Base-by-base conservation (phyloP, 345 rosid genomes). In the Atalantia buxifolia region DNA sequence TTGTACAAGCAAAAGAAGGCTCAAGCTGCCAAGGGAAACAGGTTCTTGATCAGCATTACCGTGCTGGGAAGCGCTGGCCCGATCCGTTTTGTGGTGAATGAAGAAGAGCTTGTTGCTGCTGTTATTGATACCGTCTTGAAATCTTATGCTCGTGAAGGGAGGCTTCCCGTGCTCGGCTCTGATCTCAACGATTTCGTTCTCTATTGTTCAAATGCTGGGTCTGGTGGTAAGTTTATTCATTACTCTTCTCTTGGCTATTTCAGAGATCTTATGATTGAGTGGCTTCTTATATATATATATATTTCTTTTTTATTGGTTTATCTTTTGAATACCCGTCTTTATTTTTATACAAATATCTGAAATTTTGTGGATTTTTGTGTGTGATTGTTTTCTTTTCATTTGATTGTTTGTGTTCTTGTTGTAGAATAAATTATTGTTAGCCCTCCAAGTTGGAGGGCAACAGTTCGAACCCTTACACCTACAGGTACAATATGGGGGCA, bases 41-140 rank as follows among this genome's bases (percentile, higher is more conserved):
- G 98, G 81, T 78, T 97, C 53, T 83, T 97, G 53, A 88, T 94
- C 40, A 94, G 91, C 82, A 84, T 97, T 69, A 94, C 90, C 8
- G 98, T 97, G 69, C 64, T 93, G 69, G 99, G 99, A 24, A 97
- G 98, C 75, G 93, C 99, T 0, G 98, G 98, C 14, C 98, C 98
- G 85, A 90, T 97, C 85, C 97, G 99, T 31, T 90, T 94, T 74
- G 92, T 97, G 18, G 97, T 94, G 4, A 86, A 82, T 74, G 98
- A 97, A 81, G 87, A 87, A 30, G 94, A 94, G 74, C 87, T 87
- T 9, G 94, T 94, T 4, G 93, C 87, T 35, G 88, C 90, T 10
- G 97, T 97, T 7, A 94, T 97, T 33, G 94, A 93, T 45, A 90
- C 95, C 35, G 92, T 92, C 22, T 84, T 97, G 79, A 97, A 97